Percentiles rank a stretch among this genome's conserved stretches.
These are phyloP conservation scores for Hermanozyma aechmeae DNA, from an alignment of 805 yeast genomes.

Conservation along the genomic window DNA sequence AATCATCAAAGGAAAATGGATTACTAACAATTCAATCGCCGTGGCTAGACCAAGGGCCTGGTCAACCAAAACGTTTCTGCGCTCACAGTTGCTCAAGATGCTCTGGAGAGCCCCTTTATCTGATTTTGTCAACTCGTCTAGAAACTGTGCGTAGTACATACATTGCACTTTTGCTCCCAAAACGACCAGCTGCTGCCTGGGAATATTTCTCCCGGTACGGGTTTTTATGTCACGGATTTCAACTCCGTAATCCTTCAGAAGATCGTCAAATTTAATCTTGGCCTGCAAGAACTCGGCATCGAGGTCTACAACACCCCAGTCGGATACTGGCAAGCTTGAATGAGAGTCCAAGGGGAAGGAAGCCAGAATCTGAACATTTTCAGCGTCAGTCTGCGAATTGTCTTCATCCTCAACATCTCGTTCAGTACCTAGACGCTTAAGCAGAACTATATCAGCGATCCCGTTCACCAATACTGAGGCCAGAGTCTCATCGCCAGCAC, in stretches of 20 bases:
- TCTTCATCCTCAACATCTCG: too few relatives aligned
- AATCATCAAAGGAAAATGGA: conserved; percentile 23
- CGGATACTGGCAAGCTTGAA: too few relatives aligned
- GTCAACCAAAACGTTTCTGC: conserved; percentile 41
- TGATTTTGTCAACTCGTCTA: conserved; percentile 8
- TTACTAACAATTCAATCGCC: conserved; percentile 27
- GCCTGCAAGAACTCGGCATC: too few relatives aligned
- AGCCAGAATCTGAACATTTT: too few relatives aligned
- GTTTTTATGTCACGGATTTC: conserved; percentile 51
- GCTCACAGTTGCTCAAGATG: conserved; percentile 36
- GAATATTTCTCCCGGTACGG: conserved; percentile 33
- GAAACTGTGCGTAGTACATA: conserved; percentile 44
- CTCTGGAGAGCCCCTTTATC: conserved; percentile 27
- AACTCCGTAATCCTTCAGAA: too few relatives aligned
- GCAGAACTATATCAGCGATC: conserved; percentile 22
- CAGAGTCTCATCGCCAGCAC: conserved; percentile 1
- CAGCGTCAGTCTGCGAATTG: too few relatives aligned
- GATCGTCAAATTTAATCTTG: too few relatives aligned
- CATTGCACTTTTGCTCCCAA: conserved; percentile 50
- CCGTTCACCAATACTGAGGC: conserved; percentile 49
- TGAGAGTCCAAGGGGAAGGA: too few relatives aligned
- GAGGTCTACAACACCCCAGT: too few relatives aligned
- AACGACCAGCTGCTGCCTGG: conserved; percentile 41
- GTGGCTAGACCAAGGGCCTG: conserved; percentile 35
- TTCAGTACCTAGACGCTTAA: too few relatives aligned